Base-by-base conservation (phyloP, 2,329 filamentous ascomycete genomes). In the Fusarium sp. region DNA sequence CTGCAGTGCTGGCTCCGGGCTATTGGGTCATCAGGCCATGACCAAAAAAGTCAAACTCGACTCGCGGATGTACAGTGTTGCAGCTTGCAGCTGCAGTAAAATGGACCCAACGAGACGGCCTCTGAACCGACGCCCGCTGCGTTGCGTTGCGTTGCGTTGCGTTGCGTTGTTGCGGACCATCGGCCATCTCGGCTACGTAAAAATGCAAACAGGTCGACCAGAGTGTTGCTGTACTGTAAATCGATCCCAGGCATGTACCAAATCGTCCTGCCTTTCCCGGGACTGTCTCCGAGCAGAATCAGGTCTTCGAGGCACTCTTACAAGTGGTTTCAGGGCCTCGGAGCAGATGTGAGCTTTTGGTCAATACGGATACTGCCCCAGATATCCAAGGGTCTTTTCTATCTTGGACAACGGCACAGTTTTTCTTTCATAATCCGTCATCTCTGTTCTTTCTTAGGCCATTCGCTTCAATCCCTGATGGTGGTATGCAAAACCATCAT, bases 21-120 rank as follows among this genome's bases (percentile, higher is more conserved):
- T 54, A 57, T 69, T 61, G 64, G 68, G 64, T 65, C 68, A 65
- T 62, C 60, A 69, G 68, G 25, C 41, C 56, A 51, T 61, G 62
- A 30, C 59, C 64, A 57, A 51, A 56, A 49, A 37, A 37, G 32
- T 48, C 48, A 55, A 42, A 51, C 61, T 48, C 58, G 61, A 64
- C 53, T 55, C 74, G 74, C 72, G 74, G 70, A 75, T 74, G 72
- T 69, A 74, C 49, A 53, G 54, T 42, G 62, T 60, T 75, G 71
- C 66, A 75, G 70, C 53, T 53, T 53, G 57, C 61, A 72, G 71
- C 73, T 65, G 55, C 45, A 65, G 56, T 71, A 64, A 57, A 65
- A 64, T 52, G 45, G 48, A 30, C 34, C 56, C 42, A 57, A 57
- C 37, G 47, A 61, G 56, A 52, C 42, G 52, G 62, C 45, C 22